Conservation (phyloP, 2,329 filamentous ascomycete species). For the Capronia americana region DNA sequence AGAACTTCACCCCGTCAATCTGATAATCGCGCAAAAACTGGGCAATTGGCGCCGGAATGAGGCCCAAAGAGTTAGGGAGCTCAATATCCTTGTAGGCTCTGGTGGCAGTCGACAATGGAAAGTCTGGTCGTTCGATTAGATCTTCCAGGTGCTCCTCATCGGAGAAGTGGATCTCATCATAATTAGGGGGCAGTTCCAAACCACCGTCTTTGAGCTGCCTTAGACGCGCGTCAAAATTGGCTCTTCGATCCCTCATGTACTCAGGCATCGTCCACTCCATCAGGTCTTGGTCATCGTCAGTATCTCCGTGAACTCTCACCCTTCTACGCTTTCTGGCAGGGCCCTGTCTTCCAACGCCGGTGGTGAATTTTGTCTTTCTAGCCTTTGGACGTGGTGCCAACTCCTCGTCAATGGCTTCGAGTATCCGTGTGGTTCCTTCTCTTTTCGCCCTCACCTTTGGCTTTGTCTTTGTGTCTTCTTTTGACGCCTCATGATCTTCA, state of each 20-base stretch:
- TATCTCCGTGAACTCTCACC: slow-evolving; percentile 50
- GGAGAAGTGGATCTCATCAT: slow-evolving; percentile 76
- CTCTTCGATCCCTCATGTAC: slow-evolving; percentile 73
- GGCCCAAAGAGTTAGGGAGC: slow-evolving; percentile 74
- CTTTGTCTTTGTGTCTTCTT: slow-evolving; percentile 1
- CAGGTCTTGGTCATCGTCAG: slow-evolving; percentile 61
- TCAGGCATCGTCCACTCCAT: slow-evolving; percentile 70
- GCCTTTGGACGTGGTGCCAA: slow-evolving; percentile 51
- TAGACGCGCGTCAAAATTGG: slow-evolving; percentile 69
- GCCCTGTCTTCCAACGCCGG: slow-evolving; percentile 41
- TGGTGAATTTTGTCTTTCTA: slow-evolving; percentile 40
- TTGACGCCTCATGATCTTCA: slow-evolving; percentile 17
- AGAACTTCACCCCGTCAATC: slow-evolving; percentile 79
- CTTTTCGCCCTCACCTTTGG: slow-evolving; percentile 61
- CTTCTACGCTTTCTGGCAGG: slow-evolving; percentile 44
- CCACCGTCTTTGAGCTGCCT: slow-evolving; percentile 69
- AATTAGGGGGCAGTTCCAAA: slow-evolving; percentile 77
- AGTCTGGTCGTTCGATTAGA: slow-evolving; percentile 72
- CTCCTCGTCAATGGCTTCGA: slow-evolving; percentile 53
- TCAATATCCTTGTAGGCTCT: slow-evolving; percentile 76
- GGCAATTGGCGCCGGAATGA: slow-evolving; percentile 87
- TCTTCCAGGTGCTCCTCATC: slow-evolving; percentile 69
- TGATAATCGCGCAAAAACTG: slow-evolving; percentile 94
- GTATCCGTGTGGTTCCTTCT: slow-evolving; percentile 61
- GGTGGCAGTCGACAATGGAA: slow-evolving; percentile 67